A percentile compares a stretch with the other conserved stretches of the same genome.
phyloP scores from a whole-genome alignment of 768 basidiomycete genomes.

The Lepiota venenata region DNA sequence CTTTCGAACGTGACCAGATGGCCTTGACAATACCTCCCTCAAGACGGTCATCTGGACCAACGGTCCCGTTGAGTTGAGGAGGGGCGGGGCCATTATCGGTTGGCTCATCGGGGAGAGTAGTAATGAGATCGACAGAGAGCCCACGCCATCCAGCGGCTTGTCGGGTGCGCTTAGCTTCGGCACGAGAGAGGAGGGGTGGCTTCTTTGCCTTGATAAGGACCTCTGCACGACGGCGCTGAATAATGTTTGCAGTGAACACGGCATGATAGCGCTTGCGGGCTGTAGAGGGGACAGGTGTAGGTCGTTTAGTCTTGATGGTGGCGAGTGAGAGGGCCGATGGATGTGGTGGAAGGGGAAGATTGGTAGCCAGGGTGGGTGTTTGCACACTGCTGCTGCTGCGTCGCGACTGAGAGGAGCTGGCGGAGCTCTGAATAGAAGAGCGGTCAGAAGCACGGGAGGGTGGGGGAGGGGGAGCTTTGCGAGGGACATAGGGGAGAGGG shows the following conservation, averaged over 20 bases:
- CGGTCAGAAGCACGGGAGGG: slow-evolving; percentile 56
- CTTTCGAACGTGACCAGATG: slow-evolving; percentile 61
- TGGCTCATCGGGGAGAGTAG: slow-evolving; percentile 28
- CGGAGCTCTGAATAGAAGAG: slow-evolving; percentile 56
- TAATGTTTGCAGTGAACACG: slow-evolving; percentile 60
- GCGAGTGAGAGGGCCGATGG: slow-evolving; percentile 12
- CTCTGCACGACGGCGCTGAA: slow-evolving; percentile 43
- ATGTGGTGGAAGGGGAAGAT: slow-evolving; percentile 15
- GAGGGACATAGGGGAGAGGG: slow-evolving; percentile 31
- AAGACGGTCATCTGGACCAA: slow-evolving; percentile 44
- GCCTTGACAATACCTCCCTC: slow-evolving; percentile 52
- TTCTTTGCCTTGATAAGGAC: slow-evolving; percentile 10
- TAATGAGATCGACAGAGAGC: slow-evolving; percentile 30
- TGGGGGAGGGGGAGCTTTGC: slow-evolving; percentile 40
- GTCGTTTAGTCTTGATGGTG: slow-evolving; percentile 37
- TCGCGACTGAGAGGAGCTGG: slow-evolving; percentile 25
- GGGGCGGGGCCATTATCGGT: slow-evolving; percentile 1
- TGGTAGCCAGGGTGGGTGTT: slow-evolving; percentile 15
- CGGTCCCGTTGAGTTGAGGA: slow-evolving; percentile 25
- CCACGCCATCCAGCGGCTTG: slow-evolving; percentile 73
- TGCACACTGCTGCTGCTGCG: slow-evolving; percentile 21
- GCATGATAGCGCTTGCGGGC: slow-evolving; percentile 65
- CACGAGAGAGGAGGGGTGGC: slow-evolving; percentile 26
- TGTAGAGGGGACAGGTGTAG: slow-evolving; percentile 64
- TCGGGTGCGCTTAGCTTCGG: slow-evolving; percentile 39